phyloP scores from a whole-genome alignment of 176 grass and related monocot genomes.

The Dendrocalamus sinicus region DNA sequence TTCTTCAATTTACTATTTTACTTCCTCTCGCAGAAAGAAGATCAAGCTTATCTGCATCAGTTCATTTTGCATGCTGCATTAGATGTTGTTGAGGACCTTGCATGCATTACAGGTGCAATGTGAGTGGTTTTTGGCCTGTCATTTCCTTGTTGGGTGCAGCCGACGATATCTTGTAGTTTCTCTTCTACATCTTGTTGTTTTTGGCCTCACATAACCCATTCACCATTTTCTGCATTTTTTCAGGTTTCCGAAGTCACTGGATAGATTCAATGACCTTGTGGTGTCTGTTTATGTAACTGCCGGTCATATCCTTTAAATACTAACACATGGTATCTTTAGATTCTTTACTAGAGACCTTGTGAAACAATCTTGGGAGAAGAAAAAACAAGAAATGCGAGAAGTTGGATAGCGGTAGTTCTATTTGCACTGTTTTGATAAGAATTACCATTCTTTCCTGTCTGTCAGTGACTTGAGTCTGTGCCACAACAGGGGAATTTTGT shows the following conservation, averaged over 20 bases:
- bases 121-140: constrained; percentile 39
- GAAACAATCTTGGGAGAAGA: neutral
- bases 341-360: neutral
- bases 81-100: constrained; percentile 77
- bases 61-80: constrained; percentile 72
- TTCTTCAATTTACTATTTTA: neutral
- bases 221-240: constrained; percentile 21
- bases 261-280: constrained; percentile 73
- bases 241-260: constrained; percentile 83
- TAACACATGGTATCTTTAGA: neutral
- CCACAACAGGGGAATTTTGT: neutral
- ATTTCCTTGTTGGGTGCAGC: neutral
- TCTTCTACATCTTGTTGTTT: neutral
- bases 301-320: constrained; percentile 70
- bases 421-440: constrained; percentile 1
- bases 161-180: neutral
- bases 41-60: constrained; percentile 63
- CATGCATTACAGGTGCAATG: constrained; percentile 71
- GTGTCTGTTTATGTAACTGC: constrained; percentile 81
- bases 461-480: constrained; percentile 13
- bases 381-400: neutral
- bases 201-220: constrained; percentile 24
- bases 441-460: neutral
- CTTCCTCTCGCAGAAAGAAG: constrained; percentile 55
- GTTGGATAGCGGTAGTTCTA: neutral